Percentiles rank a stretch among this genome's conserved stretches.
Evolutionary conservation across 1,284 basidiomycete genomes (phyloP).

Genomic region (Sphaerobolus stellatus): DNA sequence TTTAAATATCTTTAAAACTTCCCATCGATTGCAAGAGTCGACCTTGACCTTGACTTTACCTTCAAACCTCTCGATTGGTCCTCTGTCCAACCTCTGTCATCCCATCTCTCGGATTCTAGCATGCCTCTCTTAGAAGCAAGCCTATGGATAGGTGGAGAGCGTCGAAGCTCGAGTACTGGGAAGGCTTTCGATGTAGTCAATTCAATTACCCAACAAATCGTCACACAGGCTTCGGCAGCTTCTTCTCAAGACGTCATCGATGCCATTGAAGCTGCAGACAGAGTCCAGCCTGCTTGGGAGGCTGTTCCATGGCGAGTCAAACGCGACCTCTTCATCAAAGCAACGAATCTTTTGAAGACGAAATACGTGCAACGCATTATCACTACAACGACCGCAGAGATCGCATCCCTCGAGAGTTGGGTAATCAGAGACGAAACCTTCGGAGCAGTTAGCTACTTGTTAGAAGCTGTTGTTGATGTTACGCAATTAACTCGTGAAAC

Average conservation of each 20-base stretch:
- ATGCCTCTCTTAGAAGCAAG: too few species aligned
- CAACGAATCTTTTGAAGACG: constrained; percentile 41
- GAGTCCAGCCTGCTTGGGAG: constrained; percentile 52
- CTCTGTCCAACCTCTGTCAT: too few species aligned
- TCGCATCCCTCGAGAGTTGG: constrained; percentile 31
- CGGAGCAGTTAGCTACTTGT: constrained; percentile 6
- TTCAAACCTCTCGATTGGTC: too few species aligned
- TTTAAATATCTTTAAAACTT: too few species aligned
- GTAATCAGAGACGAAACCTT: constrained; percentile 21
- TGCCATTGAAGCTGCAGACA: constrained; percentile 46
- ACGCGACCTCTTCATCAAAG: constrained; percentile 46
- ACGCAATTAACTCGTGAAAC: constrained; percentile 30
- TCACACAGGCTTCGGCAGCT: constrained; percentile 44
- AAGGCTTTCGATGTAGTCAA: constrained; percentile 47
- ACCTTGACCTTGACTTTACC: too few species aligned
- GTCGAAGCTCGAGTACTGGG: constrained; percentile 35
- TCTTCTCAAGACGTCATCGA: constrained; percentile 25
- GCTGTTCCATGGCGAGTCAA: constrained; percentile 34
- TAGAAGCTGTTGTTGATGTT: constrained; percentile 20
- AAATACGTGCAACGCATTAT: constrained; percentile 39
- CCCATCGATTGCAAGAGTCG: too few species aligned
- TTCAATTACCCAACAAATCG: constrained; percentile 40
- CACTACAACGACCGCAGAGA: constrained; percentile 39
- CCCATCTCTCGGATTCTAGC: too few species aligned
- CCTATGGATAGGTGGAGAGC: constrained; percentile 34